Conservation (phyloP, 1,139 yeast genomes). For the Yamadazyma kanchanaburiensis region DNA sequence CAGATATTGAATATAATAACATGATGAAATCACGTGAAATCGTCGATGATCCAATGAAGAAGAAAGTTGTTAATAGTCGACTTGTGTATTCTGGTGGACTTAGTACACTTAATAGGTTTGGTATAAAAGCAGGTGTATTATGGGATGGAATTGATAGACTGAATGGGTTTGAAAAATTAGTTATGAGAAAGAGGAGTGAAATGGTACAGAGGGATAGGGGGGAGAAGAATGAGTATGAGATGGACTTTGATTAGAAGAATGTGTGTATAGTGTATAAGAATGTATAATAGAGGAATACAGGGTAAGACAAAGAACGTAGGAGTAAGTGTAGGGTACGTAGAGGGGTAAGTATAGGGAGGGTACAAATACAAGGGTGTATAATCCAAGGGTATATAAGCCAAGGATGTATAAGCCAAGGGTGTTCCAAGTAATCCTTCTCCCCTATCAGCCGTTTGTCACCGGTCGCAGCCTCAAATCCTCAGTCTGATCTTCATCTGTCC, state of each 20-base stretch:
- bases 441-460: no score
- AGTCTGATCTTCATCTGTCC: no score
- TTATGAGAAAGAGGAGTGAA: slow-evolving; percentile 57
- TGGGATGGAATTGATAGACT: slow-evolving; percentile 96
- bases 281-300: no score
- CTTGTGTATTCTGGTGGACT: slow-evolving; percentile 40
- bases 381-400: no score
- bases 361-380: no score
- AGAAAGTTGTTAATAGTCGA: slow-evolving; percentile 12
- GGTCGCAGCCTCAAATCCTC: no score
- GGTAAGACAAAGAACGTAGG: no score
- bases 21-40: slow-evolving; percentile 28
- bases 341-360: no score
- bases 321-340: no score
- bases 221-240: slow-evolving; percentile 22
- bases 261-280: no score
- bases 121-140: slow-evolving; percentile 70
- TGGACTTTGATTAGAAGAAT: slow-evolving; percentile 17
- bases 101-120: slow-evolving; percentile 68
- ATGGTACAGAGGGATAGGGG: slow-evolving; percentile 28
- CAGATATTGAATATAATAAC: slow-evolving; percentile 38
- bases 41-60: slow-evolving; percentile 68
- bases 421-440: no score
- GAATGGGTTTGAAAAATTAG: slow-evolving; percentile 78
- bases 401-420: no score